Evolutionary conservation across 2,329 filamentous ascomycete species (phyloP).

Genomic region (Fusarium beomiforme): DNA sequence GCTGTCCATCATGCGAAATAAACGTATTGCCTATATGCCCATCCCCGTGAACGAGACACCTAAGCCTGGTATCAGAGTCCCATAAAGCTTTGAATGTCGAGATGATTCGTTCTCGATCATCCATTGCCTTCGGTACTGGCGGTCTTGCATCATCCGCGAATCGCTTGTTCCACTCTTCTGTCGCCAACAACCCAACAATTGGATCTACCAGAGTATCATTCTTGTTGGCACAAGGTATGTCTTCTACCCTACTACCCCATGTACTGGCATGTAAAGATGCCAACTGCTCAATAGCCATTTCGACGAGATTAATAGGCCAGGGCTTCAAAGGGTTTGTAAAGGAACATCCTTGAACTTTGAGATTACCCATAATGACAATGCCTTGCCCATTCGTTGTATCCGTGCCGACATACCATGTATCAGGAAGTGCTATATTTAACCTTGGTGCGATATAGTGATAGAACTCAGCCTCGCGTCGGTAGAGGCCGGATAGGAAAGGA

Average conservation of each 20-base stretch:
- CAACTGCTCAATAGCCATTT: not conserved
- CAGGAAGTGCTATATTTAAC: not conserved
- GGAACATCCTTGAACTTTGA: not conserved
- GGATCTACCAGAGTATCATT: not conserved
- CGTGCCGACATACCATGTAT: not conserved
- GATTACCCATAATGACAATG: not conserved
- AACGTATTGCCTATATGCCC: slow-evolving; percentile 13
- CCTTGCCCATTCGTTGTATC: slow-evolving; percentile 2
- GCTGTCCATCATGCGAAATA: not conserved
- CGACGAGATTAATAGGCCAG: not conserved
- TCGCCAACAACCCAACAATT: not conserved
- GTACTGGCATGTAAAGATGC: slow-evolving; percentile 20
- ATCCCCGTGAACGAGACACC: slow-evolving; percentile 11
- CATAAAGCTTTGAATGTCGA: slow-evolving; percentile 4
- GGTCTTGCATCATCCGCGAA: slow-evolving; percentile 2
- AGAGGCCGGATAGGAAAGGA: not conserved
- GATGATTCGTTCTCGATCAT: not conserved
- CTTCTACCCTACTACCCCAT: not conserved
- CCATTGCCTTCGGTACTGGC: not conserved
- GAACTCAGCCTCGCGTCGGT: slow-evolving; percentile 10
- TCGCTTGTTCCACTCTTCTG: not conserved
- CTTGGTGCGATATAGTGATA: slow-evolving; percentile 7
- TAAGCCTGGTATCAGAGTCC: not conserved
- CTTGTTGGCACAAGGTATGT: not conserved
- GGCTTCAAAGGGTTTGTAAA: slow-evolving; percentile 7